Evolutionary conservation across 176 grass and related monocot genomes (phyloP).

Genomic region (Miscanthus lutarioriparius): DNA sequence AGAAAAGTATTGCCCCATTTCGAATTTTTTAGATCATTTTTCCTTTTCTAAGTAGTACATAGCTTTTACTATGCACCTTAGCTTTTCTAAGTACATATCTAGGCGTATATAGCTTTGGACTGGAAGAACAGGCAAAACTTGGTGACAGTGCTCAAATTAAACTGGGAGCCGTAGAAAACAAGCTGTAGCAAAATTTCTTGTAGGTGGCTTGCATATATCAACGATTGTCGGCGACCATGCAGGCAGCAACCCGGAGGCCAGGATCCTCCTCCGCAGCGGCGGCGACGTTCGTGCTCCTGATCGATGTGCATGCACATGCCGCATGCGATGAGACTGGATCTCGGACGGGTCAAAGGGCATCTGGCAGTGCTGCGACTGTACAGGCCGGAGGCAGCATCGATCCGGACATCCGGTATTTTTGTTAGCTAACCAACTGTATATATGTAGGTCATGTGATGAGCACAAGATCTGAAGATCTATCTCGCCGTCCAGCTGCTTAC

Average conservation of each 20-base stretch:
- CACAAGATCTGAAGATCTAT: slow-evolving; percentile 46
- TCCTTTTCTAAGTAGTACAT: too few relatives aligned
- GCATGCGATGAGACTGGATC: slow-evolving; percentile 24
- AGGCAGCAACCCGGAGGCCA: slow-evolving; percentile 12
- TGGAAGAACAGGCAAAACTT: neutral
- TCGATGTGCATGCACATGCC: slow-evolving; percentile 14
- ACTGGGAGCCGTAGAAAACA: neutral
- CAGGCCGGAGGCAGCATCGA: slow-evolving; percentile 26
- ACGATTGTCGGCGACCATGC: slow-evolving; percentile 10
- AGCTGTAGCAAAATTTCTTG: neutral
- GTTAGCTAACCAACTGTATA: slow-evolving; percentile 34
- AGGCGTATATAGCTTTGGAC: too few relatives aligned
- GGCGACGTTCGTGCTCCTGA: neutral
- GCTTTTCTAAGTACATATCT: too few relatives aligned
- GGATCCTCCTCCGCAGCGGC: neutral
- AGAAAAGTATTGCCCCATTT: neutral
- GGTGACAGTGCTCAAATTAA: neutral
- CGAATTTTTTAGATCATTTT: too few relatives aligned
- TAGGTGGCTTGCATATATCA: neutral
- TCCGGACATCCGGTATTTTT: slow-evolving; percentile 48
- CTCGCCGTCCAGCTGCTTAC: neutral
- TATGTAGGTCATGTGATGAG: slow-evolving; percentile 38
- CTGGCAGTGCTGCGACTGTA: slow-evolving; percentile 14
- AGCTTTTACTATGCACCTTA: too few relatives aligned
- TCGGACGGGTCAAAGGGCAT: slow-evolving; percentile 41